phyloP scores from a whole-genome alignment of 23 red algal species.

The Gracilariopsis chorda region DNA sequence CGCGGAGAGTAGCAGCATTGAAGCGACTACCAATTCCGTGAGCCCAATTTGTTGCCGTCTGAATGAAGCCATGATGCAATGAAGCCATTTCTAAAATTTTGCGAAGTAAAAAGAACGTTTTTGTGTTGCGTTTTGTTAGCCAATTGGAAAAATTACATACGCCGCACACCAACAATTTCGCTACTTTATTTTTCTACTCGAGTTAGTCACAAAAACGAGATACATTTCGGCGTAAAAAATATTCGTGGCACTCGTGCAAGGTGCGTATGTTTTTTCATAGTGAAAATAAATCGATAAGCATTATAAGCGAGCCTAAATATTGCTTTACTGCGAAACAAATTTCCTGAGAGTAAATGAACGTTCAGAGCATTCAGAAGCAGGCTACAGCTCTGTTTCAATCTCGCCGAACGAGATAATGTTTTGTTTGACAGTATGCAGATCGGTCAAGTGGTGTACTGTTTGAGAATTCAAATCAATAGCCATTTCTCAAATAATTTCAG shows the following conservation, averaged over 20 bases:
- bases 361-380: not conserved
- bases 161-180: not conserved
- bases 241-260: not conserved
- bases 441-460: not conserved
- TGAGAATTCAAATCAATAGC: too few species aligned
- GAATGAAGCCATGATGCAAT: too few species aligned
- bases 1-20: too few species aligned
- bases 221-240: not conserved
- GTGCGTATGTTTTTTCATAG: not conserved
- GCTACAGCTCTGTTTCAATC: not conserved
- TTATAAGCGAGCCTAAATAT: not conserved
- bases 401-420: not conserved
- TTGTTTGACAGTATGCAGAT: not conserved
- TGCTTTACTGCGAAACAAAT: too few species aligned
- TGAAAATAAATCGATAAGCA: not conserved
- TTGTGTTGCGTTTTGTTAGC: not conserved
- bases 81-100: not conserved
- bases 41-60: too few species aligned
- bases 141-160: not conserved
- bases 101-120: not conserved
- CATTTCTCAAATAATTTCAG: too few species aligned
- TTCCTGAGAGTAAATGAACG: not conserved
- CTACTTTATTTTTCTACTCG: not conserved
- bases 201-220: not conserved
- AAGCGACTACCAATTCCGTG: too few species aligned